These are phyloP conservation scores for Ettlia oleoabundans DNA, from an alignment of 139 green algal genomes.

Conservation along the genomic window DNA sequence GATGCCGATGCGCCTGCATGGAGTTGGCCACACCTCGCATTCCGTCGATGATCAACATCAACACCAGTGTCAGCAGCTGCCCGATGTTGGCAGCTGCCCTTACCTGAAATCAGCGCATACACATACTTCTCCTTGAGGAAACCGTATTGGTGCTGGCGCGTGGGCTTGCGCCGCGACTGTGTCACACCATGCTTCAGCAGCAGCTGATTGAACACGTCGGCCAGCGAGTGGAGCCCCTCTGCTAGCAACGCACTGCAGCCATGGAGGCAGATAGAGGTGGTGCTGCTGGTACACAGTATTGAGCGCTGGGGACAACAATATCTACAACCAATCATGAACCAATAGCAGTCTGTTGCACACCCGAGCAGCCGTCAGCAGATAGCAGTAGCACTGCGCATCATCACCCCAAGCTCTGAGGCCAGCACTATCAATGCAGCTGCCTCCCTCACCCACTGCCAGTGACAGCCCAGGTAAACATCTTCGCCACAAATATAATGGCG, in stretches of 20 bases:
- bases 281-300: too few species aligned
- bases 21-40: too few species aligned
- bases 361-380: too few species aligned
- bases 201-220: conserved; percentile 90
- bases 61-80: background rate
- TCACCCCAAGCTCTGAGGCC: too few species aligned
- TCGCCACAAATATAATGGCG: conserved; percentile 70
- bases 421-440: background rate
- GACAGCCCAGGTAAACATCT: conserved; percentile 59
- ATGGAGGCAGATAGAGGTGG: too few species aligned
- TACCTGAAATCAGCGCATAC: conserved; percentile 59
- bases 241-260: conserved; percentile 89
- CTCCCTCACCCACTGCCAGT: conserved; percentile 57
- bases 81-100: background rate
- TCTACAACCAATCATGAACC: too few species aligned
- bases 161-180: conserved; percentile 66
- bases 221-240: conserved; percentile 88
- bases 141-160: conserved; percentile 84
- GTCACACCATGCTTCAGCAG: conserved; percentile 81
- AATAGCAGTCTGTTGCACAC: too few species aligned
- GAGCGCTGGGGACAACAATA: too few species aligned
- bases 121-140: conserved; percentile 93
- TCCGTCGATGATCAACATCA: background rate
- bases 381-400: too few species aligned
- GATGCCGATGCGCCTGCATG: too few species aligned